These are phyloP conservation scores for Dillenia turbinata DNA, from an alignment of 164 flowering plant genomes.

Conservation along the genomic window DNA sequence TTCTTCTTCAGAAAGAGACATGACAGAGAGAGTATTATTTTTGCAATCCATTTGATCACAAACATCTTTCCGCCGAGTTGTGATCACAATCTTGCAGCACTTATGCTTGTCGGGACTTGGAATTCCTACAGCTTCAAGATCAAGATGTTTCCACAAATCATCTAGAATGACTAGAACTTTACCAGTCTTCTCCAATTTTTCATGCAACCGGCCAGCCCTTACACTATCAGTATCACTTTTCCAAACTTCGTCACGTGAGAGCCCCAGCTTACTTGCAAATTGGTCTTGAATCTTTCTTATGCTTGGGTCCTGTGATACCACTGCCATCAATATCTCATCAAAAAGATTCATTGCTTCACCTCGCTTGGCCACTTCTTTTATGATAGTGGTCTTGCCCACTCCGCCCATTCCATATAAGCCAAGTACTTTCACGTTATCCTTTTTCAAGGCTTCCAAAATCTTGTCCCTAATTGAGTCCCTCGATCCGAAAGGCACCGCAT, in stretches of 20 bases:
- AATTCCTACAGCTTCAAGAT: conserved; percentile 6
- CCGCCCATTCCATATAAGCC: conserved; percentile 4
- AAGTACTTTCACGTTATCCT: neutral
- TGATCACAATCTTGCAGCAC: conserved; percentile 7
- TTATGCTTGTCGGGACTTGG: neutral
- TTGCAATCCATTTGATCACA: neutral
- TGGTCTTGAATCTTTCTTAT: conserved; percentile 7
- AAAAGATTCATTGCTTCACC: conserved; percentile 2
- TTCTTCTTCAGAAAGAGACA: neutral
- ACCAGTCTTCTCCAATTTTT: conserved; percentile 2
- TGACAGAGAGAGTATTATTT: neutral
- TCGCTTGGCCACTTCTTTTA: conserved; percentile 5
- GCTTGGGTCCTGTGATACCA: conserved; percentile 3
- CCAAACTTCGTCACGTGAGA: neutral
- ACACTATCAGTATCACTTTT: neutral
- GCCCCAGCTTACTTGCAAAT: conserved; percentile 5
- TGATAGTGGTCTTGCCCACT: conserved; percentile 9
- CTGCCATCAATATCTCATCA: conserved; percentile 6
- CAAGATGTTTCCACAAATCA: conserved; percentile 10
- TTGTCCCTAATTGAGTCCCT: neutral
- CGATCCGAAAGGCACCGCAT: neutral
- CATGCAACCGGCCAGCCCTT: neutral
- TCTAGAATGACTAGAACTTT: conserved; percentile 12
- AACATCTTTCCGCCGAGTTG: neutral
- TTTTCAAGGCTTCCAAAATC: neutral